A percentile compares a stretch with the other conserved stretches of the same genome.
These are phyloP conservation scores for Starmerella davenportii DNA, from an alignment of 805 yeast species.

Conservation along the genomic window DNA sequence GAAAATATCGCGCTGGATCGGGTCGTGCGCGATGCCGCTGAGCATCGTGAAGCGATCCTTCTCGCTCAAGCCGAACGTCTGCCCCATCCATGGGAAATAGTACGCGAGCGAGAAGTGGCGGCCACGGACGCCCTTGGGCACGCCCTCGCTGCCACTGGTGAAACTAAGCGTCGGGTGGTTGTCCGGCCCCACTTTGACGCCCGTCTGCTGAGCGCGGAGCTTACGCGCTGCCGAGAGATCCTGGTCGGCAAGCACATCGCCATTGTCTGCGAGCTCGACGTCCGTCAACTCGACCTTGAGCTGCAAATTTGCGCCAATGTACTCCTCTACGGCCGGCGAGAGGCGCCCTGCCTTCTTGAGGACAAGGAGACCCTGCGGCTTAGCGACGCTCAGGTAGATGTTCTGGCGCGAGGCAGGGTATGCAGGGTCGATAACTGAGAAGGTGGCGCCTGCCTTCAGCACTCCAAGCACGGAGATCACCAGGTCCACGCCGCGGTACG, in stretches of 20 bases:
- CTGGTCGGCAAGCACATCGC: slow-evolving; percentile 29
- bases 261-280: slow-evolving; percentile 60
- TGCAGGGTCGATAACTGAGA: slow-evolving; percentile 96
- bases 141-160: slow-evolving; percentile 95
- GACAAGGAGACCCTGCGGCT: slow-evolving; percentile 79
- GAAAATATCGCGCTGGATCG: slow-evolving; percentile 97
- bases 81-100: slow-evolving; percentile 97
- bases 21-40: slow-evolving; percentile 98
- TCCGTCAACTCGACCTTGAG: slow-evolving; percentile 61
- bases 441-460: slow-evolving; percentile 94
- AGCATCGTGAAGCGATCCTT: slow-evolving; percentile 90
- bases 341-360: slow-evolving; percentile 77
- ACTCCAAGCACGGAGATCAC: slow-evolving; percentile 97
- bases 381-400: slow-evolving; percentile 78
- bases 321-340: slow-evolving; percentile 60
- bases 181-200: slow-evolving; percentile 92
- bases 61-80: slow-evolving; percentile 57
- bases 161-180: slow-evolving; percentile 91
- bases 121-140: slow-evolving; percentile 96
- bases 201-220: slow-evolving; percentile 41
- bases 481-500: slow-evolving; percentile 91
- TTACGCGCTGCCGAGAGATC: slow-evolving; percentile 29
- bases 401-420: slow-evolving; percentile 98
- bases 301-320: slow-evolving; percentile 51
- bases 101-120: slow-evolving; percentile 93